Evolutionary conservation across 176 grass and related monocot genomes (phyloP), one percentile per base, ranked within the genome.

Genomic region (Stipa capillata): DNA sequence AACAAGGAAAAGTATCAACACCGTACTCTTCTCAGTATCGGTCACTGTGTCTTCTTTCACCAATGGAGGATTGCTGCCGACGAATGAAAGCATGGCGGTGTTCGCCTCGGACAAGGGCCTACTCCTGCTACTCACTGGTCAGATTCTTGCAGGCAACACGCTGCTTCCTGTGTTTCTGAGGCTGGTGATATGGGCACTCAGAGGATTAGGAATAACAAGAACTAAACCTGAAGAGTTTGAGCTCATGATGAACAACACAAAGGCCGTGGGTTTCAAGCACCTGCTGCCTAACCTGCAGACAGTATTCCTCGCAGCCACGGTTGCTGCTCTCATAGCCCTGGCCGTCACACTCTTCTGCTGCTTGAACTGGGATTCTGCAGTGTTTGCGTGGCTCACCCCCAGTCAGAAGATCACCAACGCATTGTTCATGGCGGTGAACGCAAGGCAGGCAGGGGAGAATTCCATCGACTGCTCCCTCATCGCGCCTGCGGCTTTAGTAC

Each of bases 41-140:
- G 25, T 69, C 23, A 79, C 85, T 12, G 71, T 90, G 0, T 97
- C 94, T 2, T 97, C 87, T 41, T 92, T 97, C 51, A 90, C 91
- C 28, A 97, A 97, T 33, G 89, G 89, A 7, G 91, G 94, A 0
- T 48, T 97, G 28, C 60, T 92, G 29, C 87, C 91, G 2, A 94
- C 79, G 15, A 92, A 94, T 55, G 94, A 94, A 77, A 88, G 93
- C 85, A 94, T 97, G 82, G 85, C 82, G 5, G 87, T 88, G 39
- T 94, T 97, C 63, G 31, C 65, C n/a, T 45, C 70, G 3, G 82
- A 97, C 78, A 59, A 73, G 0, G 84, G 87, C 21, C 91, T 97
- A 3, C 87, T 94, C 5, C 61, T 94, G 25, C 69, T 97, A 9
- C 57, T 88, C 14, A 31, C 59, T 54, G 70, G 77, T 5, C 89